Conservation (phyloP, 495 filamentous ascomycete genomes). For the Podospora pseudoanserina region DNA sequence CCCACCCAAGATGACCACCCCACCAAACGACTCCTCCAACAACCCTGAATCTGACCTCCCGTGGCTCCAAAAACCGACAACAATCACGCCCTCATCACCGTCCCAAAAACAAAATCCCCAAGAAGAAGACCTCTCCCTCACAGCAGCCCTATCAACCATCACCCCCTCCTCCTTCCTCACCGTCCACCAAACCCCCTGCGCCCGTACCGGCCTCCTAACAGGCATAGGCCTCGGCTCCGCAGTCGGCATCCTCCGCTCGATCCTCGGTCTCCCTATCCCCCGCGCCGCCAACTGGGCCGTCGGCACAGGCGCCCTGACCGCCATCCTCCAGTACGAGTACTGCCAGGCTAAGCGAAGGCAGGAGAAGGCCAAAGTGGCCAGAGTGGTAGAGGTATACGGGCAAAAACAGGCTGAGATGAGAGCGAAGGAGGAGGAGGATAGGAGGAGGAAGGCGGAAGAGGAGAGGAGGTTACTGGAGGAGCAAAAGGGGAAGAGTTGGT, state of each 20-base stretch:
- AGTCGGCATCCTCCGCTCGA: slow-evolving; percentile 64
- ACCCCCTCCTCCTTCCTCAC: slow-evolving; percentile 64
- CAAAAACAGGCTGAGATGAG: slow-evolving; percentile 55
- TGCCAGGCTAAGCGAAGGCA: slow-evolving; percentile 67
- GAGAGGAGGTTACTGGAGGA: slow-evolving; percentile 47
- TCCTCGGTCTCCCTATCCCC: slow-evolving; percentile 57
- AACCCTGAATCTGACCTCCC: background rate
- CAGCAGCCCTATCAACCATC: slow-evolving; percentile 64
- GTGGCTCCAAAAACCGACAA: background rate
- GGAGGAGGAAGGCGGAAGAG: slow-evolving; percentile 37
- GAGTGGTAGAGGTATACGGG: slow-evolving; percentile 76
- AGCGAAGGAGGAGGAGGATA: slow-evolving; percentile 41
- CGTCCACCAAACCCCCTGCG: slow-evolving; percentile 78
- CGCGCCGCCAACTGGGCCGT: slow-evolving; percentile 80
- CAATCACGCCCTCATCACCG: no score
- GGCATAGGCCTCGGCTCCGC: slow-evolving; percentile 77
- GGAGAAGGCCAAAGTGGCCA: slow-evolving; percentile 74
- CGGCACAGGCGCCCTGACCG: slow-evolving; percentile 61
- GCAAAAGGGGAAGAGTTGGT: slow-evolving; percentile 40
- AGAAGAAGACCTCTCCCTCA: slow-evolving; percentile 39
- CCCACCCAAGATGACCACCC: background rate
- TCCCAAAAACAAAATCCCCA: background rate
- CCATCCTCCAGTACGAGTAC: slow-evolving; percentile 69
- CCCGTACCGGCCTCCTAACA: slow-evolving; percentile 72
- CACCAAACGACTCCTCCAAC: background rate